Conservation (phyloP, 371 early-diverging fungal species). For the Mortierella sp. region DNA sequence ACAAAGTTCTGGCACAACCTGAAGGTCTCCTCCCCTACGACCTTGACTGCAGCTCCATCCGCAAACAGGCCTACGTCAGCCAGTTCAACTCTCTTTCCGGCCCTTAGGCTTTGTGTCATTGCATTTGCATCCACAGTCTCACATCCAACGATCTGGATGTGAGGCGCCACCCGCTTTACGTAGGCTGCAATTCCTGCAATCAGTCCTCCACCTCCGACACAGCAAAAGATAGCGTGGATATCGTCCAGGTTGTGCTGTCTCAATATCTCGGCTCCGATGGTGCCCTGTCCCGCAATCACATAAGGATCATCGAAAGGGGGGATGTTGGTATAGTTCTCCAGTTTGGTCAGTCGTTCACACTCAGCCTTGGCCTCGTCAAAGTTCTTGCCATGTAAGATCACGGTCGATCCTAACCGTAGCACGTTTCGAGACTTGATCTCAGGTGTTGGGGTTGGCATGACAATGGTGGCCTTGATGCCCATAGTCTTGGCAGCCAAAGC, state of each 20-base stretch:
- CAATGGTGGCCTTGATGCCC: slow-evolving; percentile 93
- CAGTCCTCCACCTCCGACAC: slow-evolving; percentile 96
- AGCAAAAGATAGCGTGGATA: slow-evolving; percentile 88
- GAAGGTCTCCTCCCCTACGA: slow-evolving; percentile 91
- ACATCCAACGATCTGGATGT: slow-evolving; percentile 89
- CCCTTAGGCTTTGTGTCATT: slow-evolving; percentile 82
- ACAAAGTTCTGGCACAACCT: slow-evolving; percentile 72
- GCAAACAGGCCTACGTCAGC: slow-evolving; percentile 94
- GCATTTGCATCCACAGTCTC: slow-evolving; percentile 93
- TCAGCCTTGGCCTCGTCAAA: slow-evolving; percentile 94
- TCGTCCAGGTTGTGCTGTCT: slow-evolving; percentile 76
- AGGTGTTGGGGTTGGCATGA: slow-evolving; percentile 88
- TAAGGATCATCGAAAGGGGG: slow-evolving; percentile 97
- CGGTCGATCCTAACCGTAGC: slow-evolving; percentile 88
- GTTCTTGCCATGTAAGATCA: slow-evolving; percentile 88
- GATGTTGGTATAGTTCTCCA: slow-evolving; percentile 86
- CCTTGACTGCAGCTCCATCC: slow-evolving; percentile 95
- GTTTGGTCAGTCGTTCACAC: slow-evolving; percentile 73
- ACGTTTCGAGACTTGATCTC: slow-evolving; percentile 91
- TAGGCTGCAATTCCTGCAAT: slow-evolving; percentile 91
- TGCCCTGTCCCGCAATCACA: slow-evolving; percentile 98
- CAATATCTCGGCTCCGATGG: slow-evolving; percentile 93
- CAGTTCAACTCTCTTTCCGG: slow-evolving; percentile 70
- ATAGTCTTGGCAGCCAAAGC: slow-evolving; percentile 92
- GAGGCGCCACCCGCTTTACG: slow-evolving; percentile 88